These are phyloP conservation scores for Candida wancherniae DNA, from an alignment of 805 yeast genomes.

Conservation along the genomic window DNA sequence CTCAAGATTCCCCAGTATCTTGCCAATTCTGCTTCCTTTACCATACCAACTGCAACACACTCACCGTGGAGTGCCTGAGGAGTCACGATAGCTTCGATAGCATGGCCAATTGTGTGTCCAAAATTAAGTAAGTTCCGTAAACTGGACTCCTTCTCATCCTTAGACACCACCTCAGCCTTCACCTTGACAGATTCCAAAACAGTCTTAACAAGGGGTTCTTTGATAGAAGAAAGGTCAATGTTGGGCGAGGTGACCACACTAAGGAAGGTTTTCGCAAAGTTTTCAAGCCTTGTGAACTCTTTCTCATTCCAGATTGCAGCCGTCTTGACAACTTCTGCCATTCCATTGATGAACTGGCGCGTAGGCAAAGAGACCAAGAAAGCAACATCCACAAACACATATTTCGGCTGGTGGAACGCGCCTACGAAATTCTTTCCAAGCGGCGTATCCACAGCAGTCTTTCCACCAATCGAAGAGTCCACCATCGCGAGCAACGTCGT, in stretches of 20 bases:
- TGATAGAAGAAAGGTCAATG: slow-evolving; percentile 58
- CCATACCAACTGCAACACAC: slow-evolving; percentile 97
- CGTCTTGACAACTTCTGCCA: slow-evolving; percentile 97
- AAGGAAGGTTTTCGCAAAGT: slow-evolving; percentile 64
- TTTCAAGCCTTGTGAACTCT: slow-evolving; percentile 83
- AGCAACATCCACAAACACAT: slow-evolving; percentile 80
- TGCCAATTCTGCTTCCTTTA: slow-evolving; percentile 92
- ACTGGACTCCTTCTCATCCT: slow-evolving; percentile 94
- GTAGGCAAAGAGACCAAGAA: slow-evolving; percentile 86
- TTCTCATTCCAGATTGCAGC: slow-evolving; percentile 96
- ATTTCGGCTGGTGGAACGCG: slow-evolving; percentile 94
- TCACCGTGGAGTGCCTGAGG: slow-evolving; percentile 97
- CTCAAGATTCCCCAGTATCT: slow-evolving; percentile 84
- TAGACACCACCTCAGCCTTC: slow-evolving; percentile 89
- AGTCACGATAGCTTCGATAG: slow-evolving; percentile 94
- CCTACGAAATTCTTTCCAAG: slow-evolving; percentile 94
- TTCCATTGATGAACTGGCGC: slow-evolving; percentile 94
- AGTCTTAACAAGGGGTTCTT: slow-evolving; percentile 68
- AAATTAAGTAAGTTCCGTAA: slow-evolving; percentile 87
- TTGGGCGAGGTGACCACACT: slow-evolving; percentile 46
- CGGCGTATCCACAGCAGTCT: slow-evolving; percentile 97
- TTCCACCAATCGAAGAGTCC: slow-evolving; percentile 96
- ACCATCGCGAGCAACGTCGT: slow-evolving; percentile 95
- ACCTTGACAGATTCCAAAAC: slow-evolving; percentile 84
- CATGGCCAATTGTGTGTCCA: slow-evolving; percentile 97